Base-by-base conservation (phyloP, 2,329 filamentous ascomycete species). In the Keithomyces neogunnii region DNA sequence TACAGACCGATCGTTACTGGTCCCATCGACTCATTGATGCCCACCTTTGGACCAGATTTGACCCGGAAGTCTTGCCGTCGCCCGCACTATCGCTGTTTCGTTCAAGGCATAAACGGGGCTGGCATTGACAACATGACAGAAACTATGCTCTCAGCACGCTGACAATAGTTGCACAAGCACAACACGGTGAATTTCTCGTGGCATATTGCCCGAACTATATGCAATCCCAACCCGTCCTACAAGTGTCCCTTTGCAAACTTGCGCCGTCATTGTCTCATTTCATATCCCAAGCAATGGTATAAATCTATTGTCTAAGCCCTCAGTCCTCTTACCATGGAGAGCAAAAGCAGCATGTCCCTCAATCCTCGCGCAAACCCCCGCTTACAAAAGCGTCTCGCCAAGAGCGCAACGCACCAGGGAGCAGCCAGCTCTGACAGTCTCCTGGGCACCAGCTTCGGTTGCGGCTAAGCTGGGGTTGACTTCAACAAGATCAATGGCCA, bases 391-490 rank as follows among this genome's bases (percentile, higher is more conserved):
- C 47, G 88, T 95, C 74, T 99, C 93, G 26, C 93, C 93, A 57
- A 97, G 73, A 4, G 90, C 92, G 66, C 92, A 96, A 53, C 93
- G 78, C 48, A 97, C 89, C 59, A 99, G 77, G 42, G 89, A 95
- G 68, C 90, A 93, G 5, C 92, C 93, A 2, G 92, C 89, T 49
- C 92, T 74, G 52, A 97, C 86, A 0, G 93, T 99, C 72, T 96
- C 90, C 51, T 80, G 78, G 1, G 88, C 89, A 5, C 88, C 89
- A 54, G 78, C 75, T 52, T 76, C 70, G 56, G 75, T 77, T 2
- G 78, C 70, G 45, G 85, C 85, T 52, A 90, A 70, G 59, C 77
- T 81, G 26, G 87, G 87, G 72, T 90, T 91, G 57, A 91, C 86
- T 72, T 91, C 86, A 55, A 92, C 88, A 57, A 93, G 71, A 66